phyloP scores from a whole-genome alignment of 1,284 basidiomycete species.

The Psilocybe mexicana region DNA sequence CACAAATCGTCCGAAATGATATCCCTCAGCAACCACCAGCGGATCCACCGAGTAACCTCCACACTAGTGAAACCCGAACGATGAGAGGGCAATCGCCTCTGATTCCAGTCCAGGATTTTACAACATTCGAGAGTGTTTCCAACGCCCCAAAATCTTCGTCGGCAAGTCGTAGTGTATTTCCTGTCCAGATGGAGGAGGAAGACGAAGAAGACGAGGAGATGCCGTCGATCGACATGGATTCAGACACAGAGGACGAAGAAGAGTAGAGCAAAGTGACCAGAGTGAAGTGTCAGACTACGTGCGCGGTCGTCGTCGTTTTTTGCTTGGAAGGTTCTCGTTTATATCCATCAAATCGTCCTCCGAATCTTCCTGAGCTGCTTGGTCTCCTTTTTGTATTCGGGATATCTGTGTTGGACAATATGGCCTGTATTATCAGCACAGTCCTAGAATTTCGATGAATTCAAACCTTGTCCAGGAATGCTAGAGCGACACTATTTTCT shows the following conservation, averaged over 20 bases:
- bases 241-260: slow-evolving; percentile 47
- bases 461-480: slow-evolving; percentile 54
- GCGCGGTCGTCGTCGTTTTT: slow-evolving; percentile 17
- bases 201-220: slow-evolving; percentile 47
- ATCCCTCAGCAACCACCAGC: not conserved
- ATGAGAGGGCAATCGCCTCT: not conserved
- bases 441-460: not conserved
- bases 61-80: not conserved
- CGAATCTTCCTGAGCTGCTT: slow-evolving; percentile 20
- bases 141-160: not conserved
- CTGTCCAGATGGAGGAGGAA: slow-evolving; percentile 7
- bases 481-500: slow-evolving; percentile 52
- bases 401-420: slow-evolving; percentile 6
- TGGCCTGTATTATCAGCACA: not conserved
- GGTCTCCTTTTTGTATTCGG: slow-evolving; percentile 15
- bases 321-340: slow-evolving; percentile 9
- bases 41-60: not conserved
- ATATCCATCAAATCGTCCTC: slow-evolving; percentile 27
- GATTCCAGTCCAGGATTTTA: not conserved
- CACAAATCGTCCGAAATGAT: not conserved
- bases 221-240: slow-evolving; percentile 47
- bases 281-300: slow-evolving; percentile 1
- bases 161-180: not conserved
- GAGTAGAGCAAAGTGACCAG: slow-evolving; percentile 5
- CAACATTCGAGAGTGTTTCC: not conserved